Base-by-base conservation (phyloP, 176 grass and related monocot species). In the Guadua angustifolia region DNA sequence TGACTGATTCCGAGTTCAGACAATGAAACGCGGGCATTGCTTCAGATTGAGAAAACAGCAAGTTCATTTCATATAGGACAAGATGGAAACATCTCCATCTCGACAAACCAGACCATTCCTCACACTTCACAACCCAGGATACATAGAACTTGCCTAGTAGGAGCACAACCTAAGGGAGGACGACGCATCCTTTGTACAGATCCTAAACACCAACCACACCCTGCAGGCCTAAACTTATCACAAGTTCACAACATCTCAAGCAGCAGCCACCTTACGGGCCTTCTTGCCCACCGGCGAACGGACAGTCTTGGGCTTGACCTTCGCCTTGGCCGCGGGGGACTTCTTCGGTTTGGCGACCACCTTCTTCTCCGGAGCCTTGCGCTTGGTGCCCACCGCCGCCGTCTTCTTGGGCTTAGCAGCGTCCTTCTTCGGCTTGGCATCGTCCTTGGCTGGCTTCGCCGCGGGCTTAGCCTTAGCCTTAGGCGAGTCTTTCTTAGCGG, bases 271-370 rank as follows among this genome's bases (percentile, higher is more conserved):
- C 86, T 92, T 92, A 43, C 88, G 73, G 0, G 78, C 84, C 74
- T 81, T 91, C 84, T 97, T 93, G 38, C 73, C 55, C 1, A 6
- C 75, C 0, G 91, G 88, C 47, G 79, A 77, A 38, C 69, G 79
- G 69, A 92, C 69, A 14, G 84, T 86, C 81, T 74, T 83, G 7
- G 78, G 63, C 63, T 80, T 80, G 8, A 9, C 81, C 78, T 79
- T 79, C 0, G 32, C 12, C 46, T 80, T 80, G 32, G 45, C 62
- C 0, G 14, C 75, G 0, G 81, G 83, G 5, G 83, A 77, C 73
- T 90, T 90, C 70, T 74, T 83, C 5, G 70, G 69, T 70, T 65
- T 83, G 8, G 44, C 32, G 14, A 51, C 6, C 19, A 73, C 66
- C 46, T 80, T 86, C 79, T 85, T 89, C 42, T 33, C 12, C 24